Evolutionary conservation across 2,329 filamentous ascomycete species (phyloP).

Genomic region (Sporothrix curviconia): DNA sequence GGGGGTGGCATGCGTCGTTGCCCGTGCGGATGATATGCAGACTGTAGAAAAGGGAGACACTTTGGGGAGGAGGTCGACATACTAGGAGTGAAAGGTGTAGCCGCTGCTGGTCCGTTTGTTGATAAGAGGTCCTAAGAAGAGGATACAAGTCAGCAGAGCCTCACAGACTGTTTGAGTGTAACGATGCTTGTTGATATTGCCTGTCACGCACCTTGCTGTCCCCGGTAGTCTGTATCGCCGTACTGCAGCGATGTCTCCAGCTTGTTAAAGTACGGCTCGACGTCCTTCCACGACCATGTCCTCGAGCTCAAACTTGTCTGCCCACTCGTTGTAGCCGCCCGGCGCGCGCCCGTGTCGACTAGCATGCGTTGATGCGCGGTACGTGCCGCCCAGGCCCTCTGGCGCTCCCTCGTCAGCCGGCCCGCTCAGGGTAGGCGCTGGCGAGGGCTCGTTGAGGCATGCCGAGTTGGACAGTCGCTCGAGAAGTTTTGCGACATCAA

Average conservation of each 20-base stretch:
- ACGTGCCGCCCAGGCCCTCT: constrained; percentile 29
- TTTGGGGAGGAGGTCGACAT: not conserved
- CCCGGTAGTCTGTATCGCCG: constrained; percentile 19
- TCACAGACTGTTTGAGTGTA: not conserved
- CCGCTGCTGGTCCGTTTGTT: constrained; percentile 12
- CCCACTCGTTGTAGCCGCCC: constrained; percentile 27
- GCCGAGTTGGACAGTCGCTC: constrained; percentile 21
- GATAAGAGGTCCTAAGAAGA: constrained; percentile 19
- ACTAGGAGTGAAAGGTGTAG: constrained; percentile 20
- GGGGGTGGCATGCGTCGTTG: no score
- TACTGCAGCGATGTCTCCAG: constrained; percentile 24
- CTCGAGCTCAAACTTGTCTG: constrained; percentile 23
- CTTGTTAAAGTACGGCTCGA: constrained; percentile 29
- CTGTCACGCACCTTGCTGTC: constrained; percentile 24
- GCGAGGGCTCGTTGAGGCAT: no score
- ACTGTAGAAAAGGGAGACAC: constrained; percentile 11
- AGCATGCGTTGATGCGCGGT: constrained; percentile 30
- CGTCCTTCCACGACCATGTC: constrained; percentile 30
- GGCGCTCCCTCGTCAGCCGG: no score
- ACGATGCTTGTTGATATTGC: not conserved
- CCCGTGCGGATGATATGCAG: no score
- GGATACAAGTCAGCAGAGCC: no score
- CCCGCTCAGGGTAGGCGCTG: no score
- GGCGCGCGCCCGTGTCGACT: constrained; percentile 27
- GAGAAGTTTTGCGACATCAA: constrained; percentile 25